Conservation (phyloP, 208 protist species). For the Blechomonas ayalai region DNA sequence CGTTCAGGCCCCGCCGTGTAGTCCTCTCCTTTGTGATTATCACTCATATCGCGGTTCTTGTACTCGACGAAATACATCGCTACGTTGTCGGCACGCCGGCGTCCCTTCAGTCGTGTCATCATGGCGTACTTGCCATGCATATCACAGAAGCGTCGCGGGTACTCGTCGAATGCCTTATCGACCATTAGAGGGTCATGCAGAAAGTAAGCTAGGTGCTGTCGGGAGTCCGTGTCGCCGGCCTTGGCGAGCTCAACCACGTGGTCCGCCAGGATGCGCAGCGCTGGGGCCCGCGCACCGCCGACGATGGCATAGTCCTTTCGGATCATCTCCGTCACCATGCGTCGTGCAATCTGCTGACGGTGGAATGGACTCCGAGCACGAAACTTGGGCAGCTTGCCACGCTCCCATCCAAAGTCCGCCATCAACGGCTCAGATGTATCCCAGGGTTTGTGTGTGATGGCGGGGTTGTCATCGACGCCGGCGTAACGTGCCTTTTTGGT, state of each 20-base stretch:
- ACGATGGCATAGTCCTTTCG: constrained; percentile 88
- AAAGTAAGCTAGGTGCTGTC: constrained; percentile 86
- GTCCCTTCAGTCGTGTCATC: constrained; percentile 77
- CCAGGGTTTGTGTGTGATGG: constrained; percentile 61
- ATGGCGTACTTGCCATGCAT: constrained; percentile 83
- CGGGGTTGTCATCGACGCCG: constrained; percentile 82
- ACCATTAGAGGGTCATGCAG: constrained; percentile 86
- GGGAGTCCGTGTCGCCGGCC: constrained; percentile 80
- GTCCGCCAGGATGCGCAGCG: constrained; percentile 80
- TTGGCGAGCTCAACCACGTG: constrained; percentile 88
- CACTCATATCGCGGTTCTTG: constrained; percentile 84
- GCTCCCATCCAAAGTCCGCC: constrained; percentile 79
- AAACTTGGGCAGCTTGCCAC: constrained; percentile 79
- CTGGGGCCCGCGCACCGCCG: constrained; percentile 72
- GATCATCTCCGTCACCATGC: constrained; percentile 89
- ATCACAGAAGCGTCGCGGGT: constrained; percentile 75
- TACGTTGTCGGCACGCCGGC: constrained; percentile 55
- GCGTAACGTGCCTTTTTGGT: constrained; percentile 61
- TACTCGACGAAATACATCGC: constrained; percentile 90
- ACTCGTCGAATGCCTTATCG: constrained; percentile 90
- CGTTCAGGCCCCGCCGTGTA: constrained; percentile 73
- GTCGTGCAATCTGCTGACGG: constrained; percentile 77
- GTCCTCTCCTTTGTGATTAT: constrained; percentile 89
- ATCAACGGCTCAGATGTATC: constrained; percentile 71
- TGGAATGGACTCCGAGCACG: constrained; percentile 78